Percentiles rank a stretch among this genome's conserved stretches.
Conservation (phyloP, 495 filamentous ascomycete genomes). For the Thermothielavioides terrestris region DNA sequence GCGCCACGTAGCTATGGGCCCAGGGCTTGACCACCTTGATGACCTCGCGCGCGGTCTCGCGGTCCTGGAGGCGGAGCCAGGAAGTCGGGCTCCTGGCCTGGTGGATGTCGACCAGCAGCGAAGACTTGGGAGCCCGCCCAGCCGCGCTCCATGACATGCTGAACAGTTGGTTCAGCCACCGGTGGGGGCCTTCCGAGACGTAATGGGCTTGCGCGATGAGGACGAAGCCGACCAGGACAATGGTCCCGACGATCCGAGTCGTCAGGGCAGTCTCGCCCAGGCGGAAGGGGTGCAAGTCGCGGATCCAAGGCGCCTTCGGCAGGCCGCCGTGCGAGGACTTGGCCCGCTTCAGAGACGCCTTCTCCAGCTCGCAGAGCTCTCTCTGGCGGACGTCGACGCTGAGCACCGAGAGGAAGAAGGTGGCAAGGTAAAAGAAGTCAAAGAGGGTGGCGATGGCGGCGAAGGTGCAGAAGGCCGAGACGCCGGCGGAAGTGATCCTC, state of each 20-base stretch:
- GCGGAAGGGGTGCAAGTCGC: conserved; percentile 39
- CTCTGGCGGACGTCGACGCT: conserved; percentile 64
- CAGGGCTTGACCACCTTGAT: conserved; percentile 59
- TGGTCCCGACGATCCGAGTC: conserved; percentile 52
- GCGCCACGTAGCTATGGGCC: conserved; percentile 56
- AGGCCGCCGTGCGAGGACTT: conserved; percentile 13
- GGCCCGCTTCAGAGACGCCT: conserved; percentile 30
- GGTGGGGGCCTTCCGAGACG: conserved; percentile 43
- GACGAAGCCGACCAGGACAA: conserved; percentile 53
- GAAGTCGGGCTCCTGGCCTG: conserved; percentile 59
- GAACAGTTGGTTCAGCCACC: conserved; percentile 34
- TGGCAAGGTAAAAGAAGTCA: conserved; percentile 62
- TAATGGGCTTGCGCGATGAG: conserved; percentile 58
- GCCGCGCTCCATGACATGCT: conserved; percentile 17
- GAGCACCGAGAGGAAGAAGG: conserved; percentile 64
- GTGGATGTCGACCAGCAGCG: conserved; percentile 45
- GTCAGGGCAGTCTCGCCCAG: conserved; percentile 45
- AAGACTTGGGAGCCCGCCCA: conserved; percentile 28
- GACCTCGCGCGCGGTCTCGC: conserved; percentile 61
- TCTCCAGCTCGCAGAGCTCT: conserved; percentile 49
- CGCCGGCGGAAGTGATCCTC: conserved; percentile 49
- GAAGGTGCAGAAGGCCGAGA: conserved; percentile 62
- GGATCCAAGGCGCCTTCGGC: conserved; percentile 39
- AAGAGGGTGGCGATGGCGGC: conserved; percentile 57
- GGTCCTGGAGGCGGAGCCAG: conserved; percentile 65